Conservation (phyloP, 192 early-diverging fungal species). For the Backusella australiensis region DNA sequence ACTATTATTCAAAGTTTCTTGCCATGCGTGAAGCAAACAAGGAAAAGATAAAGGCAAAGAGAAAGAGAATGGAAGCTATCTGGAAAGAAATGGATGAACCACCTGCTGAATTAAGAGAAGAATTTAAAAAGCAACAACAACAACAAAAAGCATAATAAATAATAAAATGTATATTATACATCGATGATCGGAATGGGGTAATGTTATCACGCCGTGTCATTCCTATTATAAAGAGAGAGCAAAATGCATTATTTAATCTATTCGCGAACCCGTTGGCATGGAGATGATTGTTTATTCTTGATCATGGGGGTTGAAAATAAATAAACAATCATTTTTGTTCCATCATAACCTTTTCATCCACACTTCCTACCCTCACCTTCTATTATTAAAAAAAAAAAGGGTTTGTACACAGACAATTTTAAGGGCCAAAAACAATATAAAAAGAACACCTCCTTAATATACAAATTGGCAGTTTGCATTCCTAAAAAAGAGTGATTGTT, state of each 20-base stretch:
- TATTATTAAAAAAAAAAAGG: not conserved
- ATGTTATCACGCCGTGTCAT: not conserved
- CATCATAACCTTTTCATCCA: not conserved
- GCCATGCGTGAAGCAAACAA: slow-evolving; percentile 45
- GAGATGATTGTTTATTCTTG: not conserved
- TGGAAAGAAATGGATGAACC: slow-evolving; percentile 56
- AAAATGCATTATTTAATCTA: slow-evolving; percentile 1
- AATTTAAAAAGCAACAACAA: slow-evolving; percentile 11
- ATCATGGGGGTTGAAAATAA: not conserved
- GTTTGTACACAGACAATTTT: slow-evolving; percentile 2
- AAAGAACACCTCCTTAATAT: not conserved
- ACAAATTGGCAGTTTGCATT: not conserved
- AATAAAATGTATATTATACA: not conserved
- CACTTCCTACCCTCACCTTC: not conserved
- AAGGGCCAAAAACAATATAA: not conserved
- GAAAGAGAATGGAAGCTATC: slow-evolving; percentile 43
- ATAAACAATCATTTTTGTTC: not conserved
- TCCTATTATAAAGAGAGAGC: not conserved
- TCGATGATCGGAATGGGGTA: not conserved
- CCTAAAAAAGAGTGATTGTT: not conserved
- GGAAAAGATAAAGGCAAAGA: slow-evolving; percentile 39
- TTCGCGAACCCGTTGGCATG: not conserved
- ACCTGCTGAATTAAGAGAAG: slow-evolving; percentile 24
- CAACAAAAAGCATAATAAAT: not conserved
- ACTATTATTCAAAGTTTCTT: slow-evolving; percentile 35